Percentiles rank a stretch among this genome's conserved stretches.
Evolutionary conservation across 768 basidiomycete genomes (phyloP).

Genomic region (Suillus subalutaceus): DNA sequence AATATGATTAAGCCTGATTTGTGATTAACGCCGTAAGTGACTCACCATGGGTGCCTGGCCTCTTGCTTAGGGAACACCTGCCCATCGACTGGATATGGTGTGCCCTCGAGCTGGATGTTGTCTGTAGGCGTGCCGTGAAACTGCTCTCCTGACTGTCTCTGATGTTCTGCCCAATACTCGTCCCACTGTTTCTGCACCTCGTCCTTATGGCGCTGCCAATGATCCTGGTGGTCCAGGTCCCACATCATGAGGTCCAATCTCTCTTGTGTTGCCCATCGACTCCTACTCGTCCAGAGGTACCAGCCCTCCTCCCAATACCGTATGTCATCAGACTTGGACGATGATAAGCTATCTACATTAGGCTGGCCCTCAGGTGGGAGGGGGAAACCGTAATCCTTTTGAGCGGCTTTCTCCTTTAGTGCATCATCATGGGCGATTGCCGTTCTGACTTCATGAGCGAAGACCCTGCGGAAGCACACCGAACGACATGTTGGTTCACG

Average conservation of each 20-base stretch:
- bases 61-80: slow-evolving; percentile 15
- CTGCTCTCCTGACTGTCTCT: slow-evolving; percentile 22
- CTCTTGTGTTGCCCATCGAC: slow-evolving; percentile 53
- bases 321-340: slow-evolving; percentile 35
- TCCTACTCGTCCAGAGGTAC: slow-evolving; percentile 72
- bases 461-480: slow-evolving; percentile 66
- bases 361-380: slow-evolving; percentile 69
- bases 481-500: slow-evolving; percentile 59
- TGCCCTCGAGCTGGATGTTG: slow-evolving; percentile 42
- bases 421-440: slow-evolving; percentile 38
- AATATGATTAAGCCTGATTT: slow-evolving; percentile 7
- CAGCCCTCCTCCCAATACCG: slow-evolving; percentile 76
- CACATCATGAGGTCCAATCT: slow-evolving; percentile 62
- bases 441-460: slow-evolving; percentile 67
- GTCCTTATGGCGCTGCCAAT: slow-evolving; percentile 43
- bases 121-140: slow-evolving; percentile 14
- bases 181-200: slow-evolving; percentile 56
- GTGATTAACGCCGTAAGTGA: slow-evolving; percentile 20
- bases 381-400: slow-evolving; percentile 55
- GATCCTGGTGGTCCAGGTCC: slow-evolving; percentile 54
- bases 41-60: slow-evolving; percentile 38
- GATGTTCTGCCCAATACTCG: slow-evolving; percentile 39
- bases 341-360: slow-evolving; percentile 26
- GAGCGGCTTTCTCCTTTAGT: slow-evolving; percentile 40
- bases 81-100: slow-evolving; percentile 41